These are phyloP conservation scores for Hura crepitans DNA, from an alignment of 441 rosid genomes.

Conservation along the genomic window DNA sequence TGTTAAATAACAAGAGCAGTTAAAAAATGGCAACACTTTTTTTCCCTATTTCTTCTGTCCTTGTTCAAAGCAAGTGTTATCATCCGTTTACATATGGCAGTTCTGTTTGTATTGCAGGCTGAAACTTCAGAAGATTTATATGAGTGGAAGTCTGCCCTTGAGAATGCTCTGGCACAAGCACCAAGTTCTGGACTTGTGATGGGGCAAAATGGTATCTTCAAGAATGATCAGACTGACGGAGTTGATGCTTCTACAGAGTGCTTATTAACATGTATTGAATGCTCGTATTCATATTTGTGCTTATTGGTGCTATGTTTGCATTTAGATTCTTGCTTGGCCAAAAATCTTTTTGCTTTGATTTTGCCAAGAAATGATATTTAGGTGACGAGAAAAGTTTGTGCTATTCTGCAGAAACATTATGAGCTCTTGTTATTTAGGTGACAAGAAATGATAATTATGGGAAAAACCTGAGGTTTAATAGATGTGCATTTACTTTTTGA, in stretches of 20 bases:
- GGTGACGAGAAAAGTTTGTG: background rate
- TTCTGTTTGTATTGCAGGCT: constrained; percentile 52
- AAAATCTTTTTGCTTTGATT: constrained; percentile 7
- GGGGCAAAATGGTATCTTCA: constrained; percentile 82
- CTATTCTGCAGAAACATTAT: constrained; percentile 2
- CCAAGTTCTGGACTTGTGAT: constrained; percentile 66
- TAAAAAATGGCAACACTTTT: constrained; percentile 1
- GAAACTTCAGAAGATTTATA: constrained; percentile 86
- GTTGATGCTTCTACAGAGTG: constrained; percentile 52
- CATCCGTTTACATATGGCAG: constrained; percentile 10
- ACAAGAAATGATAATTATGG: background rate
- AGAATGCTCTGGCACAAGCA: constrained; percentile 85
- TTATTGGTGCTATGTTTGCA: background rate
- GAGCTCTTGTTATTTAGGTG: constrained; percentile 1
- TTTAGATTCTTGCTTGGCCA: constrained; percentile 3
- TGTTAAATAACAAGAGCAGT: background rate
- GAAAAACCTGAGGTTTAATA: background rate
- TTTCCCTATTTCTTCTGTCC: constrained; percentile 7
- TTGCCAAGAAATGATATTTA: constrained; percentile 8
- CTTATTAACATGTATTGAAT: constrained; percentile 27
- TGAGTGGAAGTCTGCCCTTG: constrained; percentile 93
- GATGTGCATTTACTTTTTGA: background rate
- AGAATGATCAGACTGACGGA: constrained; percentile 61
- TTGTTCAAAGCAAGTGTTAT: constrained; percentile 4
- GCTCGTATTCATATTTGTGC: background rate